phyloP scores from a whole-genome alignment of 306 rosid species.

The Quercus mongolica region DNA sequence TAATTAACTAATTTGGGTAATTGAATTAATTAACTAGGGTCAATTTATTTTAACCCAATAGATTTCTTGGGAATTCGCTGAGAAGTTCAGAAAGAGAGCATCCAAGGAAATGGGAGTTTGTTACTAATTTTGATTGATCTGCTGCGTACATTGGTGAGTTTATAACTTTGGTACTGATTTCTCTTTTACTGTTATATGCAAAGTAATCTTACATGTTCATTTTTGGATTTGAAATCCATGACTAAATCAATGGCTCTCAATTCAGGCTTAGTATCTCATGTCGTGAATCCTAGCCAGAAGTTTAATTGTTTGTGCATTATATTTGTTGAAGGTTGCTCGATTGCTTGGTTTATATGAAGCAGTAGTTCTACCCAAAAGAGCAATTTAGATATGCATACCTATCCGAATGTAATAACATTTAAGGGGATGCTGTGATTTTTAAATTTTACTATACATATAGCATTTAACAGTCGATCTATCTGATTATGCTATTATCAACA shows the following conservation, averaged over 20 bases:
- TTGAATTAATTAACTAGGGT: too few species aligned
- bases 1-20: too few species aligned
- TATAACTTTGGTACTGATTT: too few species aligned
- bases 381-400: slow-evolving; percentile 67
- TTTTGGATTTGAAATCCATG: slow-evolving; percentile 1
- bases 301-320: slow-evolving; percentile 16
- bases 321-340: slow-evolving; percentile 65
- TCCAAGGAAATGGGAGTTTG: too few species aligned
- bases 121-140: too few species aligned
- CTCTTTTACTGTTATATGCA: too few species aligned
- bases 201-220: background rate
- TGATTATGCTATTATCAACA: background rate
- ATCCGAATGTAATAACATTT: background rate
- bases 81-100: too few species aligned
- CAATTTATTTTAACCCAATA: too few species aligned
- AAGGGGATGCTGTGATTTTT: background rate
- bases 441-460: background rate
- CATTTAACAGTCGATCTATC: background rate
- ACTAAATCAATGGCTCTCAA: slow-evolving; percentile 3
- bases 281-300: background rate
- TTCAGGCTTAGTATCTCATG: background rate
- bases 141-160: too few species aligned
- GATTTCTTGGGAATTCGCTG: too few species aligned
- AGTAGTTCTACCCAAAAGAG: slow-evolving; percentile 86
- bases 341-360: slow-evolving; percentile 87